phyloP scores from a whole-genome alignment of 2,329 filamentous ascomycete species.

The Aspergillus fumigatiaffinis region DNA sequence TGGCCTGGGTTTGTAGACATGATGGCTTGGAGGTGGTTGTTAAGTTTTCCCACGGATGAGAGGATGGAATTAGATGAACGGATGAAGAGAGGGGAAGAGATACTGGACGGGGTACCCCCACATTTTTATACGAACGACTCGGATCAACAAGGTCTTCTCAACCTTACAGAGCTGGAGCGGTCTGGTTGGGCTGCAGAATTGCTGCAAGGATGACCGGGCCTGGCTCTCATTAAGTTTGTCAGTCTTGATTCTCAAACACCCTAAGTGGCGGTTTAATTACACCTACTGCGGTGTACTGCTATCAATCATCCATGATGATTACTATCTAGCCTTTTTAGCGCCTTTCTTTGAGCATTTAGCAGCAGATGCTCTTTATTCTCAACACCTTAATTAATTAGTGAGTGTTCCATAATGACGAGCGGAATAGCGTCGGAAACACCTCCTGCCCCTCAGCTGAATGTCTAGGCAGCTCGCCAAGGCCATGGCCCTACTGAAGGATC shows the following conservation, averaged over 20 bases:
- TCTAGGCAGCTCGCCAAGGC: not conserved
- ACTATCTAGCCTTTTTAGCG: too few species aligned
- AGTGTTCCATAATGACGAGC: too few species aligned
- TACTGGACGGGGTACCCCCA: not conserved
- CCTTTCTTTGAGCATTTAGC: too few species aligned
- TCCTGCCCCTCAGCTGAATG: not conserved
- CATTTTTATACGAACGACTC: not conserved
- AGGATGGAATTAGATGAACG: not conserved
- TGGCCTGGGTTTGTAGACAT: slow-evolving; percentile 21
- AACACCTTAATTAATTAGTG: too few species aligned
- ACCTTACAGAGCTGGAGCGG: not conserved
- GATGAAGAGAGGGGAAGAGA: not conserved
- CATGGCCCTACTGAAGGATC: slow-evolving; percentile 1
- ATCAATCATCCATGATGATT: not conserved
- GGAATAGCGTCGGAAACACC: too few species aligned
- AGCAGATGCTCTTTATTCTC: too few species aligned
- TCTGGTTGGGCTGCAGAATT: not conserved
- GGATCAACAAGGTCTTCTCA: not conserved
- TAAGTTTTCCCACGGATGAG: too few species aligned
- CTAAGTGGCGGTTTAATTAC: not conserved
- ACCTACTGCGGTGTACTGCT: not conserved
- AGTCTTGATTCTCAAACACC: too few species aligned
- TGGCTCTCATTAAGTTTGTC: too few species aligned
- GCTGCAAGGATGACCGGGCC: not conserved
- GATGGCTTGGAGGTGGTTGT: not conserved